These are phyloP conservation scores for Yueomyces sp. DNA, from an alignment of 1,139 yeast species.

Conservation along the genomic window DNA sequence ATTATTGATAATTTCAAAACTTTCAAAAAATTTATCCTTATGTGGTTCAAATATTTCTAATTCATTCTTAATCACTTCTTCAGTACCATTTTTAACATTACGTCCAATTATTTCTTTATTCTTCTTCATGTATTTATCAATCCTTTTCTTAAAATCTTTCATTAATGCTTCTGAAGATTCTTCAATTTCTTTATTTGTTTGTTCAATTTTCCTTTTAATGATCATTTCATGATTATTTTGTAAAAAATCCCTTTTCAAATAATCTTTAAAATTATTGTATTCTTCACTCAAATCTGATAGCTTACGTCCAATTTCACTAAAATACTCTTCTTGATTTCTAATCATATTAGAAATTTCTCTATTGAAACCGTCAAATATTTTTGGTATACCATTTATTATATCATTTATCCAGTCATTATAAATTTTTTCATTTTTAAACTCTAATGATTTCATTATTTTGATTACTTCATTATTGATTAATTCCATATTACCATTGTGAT, in stretches of 20 bases:
- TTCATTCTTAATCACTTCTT: conserved; percentile 24
- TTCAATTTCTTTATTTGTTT: conserved; percentile 21
- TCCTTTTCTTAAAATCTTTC: conserved; percentile 13
- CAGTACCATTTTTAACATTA: conserved; percentile 20
- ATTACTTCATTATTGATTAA: conserved; percentile 14
- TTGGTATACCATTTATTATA: conserved; percentile 15
- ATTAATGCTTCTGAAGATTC: conserved; percentile 20
- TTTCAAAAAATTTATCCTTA: conserved; percentile 23
- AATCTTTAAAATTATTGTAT: conserved; percentile 24
- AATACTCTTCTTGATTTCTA: conserved; percentile 7
- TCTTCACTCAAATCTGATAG: conserved; percentile 23
- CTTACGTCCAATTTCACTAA: conserved; percentile 13
- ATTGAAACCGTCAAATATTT: conserved; percentile 10
- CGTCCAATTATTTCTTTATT: conserved; percentile 21
- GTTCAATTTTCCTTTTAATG: conserved; percentile 16
- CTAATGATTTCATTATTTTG: conserved; percentile 8
- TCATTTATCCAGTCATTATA: conserved; percentile 15
- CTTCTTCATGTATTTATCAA: conserved; percentile 19
- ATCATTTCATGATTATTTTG: conserved; percentile 23
- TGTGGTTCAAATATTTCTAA: conserved; percentile 21
- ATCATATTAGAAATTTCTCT: conserved; percentile 8
- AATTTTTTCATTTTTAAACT: conserved; percentile 11
- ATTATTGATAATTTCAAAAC: conserved; percentile 23
- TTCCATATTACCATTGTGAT: conserved; percentile 8
- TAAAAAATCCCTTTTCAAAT: conserved; percentile 23